Conservation (phyloP, 495 filamentous ascomycete species). For the Xylaria cubensis region DNA sequence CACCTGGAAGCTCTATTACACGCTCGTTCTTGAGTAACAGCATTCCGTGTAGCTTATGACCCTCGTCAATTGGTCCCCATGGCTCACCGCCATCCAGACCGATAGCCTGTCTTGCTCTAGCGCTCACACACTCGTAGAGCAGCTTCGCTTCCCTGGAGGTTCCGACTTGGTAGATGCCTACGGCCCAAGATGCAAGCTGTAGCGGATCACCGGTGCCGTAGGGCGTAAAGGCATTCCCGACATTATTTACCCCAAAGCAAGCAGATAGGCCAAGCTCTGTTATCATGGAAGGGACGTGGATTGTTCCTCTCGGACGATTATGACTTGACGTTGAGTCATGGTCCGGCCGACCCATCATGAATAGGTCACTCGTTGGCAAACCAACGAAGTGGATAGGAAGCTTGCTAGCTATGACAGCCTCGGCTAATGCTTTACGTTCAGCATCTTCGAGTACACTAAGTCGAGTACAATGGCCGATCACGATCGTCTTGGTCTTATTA, state of each 20-base stretch:
- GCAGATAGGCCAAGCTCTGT: slow-evolving; percentile 63
- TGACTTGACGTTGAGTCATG: slow-evolving; percentile 31
- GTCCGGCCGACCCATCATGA: slow-evolving; percentile 67
- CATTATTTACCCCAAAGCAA: slow-evolving; percentile 75
- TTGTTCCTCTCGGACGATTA: slow-evolving; percentile 60
- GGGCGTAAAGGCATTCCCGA: slow-evolving; percentile 80
- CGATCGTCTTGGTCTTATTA: slow-evolving; percentile 55
- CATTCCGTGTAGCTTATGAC: slow-evolving; percentile 28
- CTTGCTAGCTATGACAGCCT: slow-evolving; percentile 47
- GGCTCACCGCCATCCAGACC: slow-evolving; percentile 35
- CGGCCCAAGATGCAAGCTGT: slow-evolving; percentile 65
- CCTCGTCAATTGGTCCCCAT: slow-evolving; percentile 25
- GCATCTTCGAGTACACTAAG: slow-evolving; percentile 61
- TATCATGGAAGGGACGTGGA: slow-evolving; percentile 70
- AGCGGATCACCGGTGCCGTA: slow-evolving; percentile 76
- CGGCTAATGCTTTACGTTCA: slow-evolving; percentile 57
- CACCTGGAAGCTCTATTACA: slow-evolving; percentile 27
- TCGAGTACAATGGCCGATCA: slow-evolving; percentile 74
- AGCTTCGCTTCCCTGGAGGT: slow-evolving; percentile 63
- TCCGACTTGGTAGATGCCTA: slow-evolving; percentile 73
- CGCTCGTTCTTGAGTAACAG: slow-evolving; percentile 31
- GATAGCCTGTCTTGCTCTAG: slow-evolving; percentile 59
- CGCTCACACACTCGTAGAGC: slow-evolving; percentile 68
- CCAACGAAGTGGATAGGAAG: slow-evolving; percentile 74
- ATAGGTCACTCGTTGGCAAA: slow-evolving; percentile 75